Conservation (phyloP, 2,329 filamentous ascomycete genomes). For the Ophiostoma pallidulum region DNA sequence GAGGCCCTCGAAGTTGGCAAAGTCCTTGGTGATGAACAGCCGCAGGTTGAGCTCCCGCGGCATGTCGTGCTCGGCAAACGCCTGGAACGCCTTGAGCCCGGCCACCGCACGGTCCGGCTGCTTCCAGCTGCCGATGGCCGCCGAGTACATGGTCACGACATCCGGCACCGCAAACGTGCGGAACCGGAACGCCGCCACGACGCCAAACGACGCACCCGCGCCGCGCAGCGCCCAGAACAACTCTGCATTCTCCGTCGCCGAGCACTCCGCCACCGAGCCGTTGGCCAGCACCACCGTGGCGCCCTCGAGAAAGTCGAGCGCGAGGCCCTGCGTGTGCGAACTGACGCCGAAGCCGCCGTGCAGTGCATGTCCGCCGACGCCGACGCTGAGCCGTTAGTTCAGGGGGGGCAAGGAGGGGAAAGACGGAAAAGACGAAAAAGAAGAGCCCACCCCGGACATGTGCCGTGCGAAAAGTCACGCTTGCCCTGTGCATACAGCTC, state of each 20-base stretch:
- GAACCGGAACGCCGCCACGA: slow-evolving; percentile 31
- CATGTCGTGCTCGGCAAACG: slow-evolving; percentile 25
- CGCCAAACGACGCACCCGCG: slow-evolving; percentile 32
- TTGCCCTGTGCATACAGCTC: slow-evolving; percentile 30
- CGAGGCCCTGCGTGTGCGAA: slow-evolving; percentile 28
- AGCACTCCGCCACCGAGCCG: slow-evolving; percentile 23
- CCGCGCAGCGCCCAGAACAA: slow-evolving; percentile 36
- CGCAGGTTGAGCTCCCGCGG: slow-evolving; percentile 34
- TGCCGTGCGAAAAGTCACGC: slow-evolving; percentile 40
- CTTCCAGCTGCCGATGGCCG: slow-evolving; percentile 21
- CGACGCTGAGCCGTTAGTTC: no score
- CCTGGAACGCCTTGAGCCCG: slow-evolving; percentile 23
- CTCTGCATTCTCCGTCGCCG: slow-evolving; percentile 27
- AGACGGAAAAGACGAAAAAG: background rate
- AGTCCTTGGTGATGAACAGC: slow-evolving; percentile 27
- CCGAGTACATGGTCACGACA: slow-evolving; percentile 24
- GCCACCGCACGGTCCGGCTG: slow-evolving; percentile 18
- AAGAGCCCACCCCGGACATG: slow-evolving; percentile 40
- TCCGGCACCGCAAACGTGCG: slow-evolving; percentile 29
- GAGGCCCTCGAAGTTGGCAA: slow-evolving; percentile 29
- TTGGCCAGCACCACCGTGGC: slow-evolving; percentile 30
- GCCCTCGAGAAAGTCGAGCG: slow-evolving; percentile 28
- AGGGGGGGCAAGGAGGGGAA: no score
- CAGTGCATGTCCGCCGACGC: slow-evolving; percentile 30
- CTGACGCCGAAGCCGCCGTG: slow-evolving; percentile 32